Conservation (phyloP, 495 filamentous ascomycete genomes). For the Talaromyces liani region DNA sequence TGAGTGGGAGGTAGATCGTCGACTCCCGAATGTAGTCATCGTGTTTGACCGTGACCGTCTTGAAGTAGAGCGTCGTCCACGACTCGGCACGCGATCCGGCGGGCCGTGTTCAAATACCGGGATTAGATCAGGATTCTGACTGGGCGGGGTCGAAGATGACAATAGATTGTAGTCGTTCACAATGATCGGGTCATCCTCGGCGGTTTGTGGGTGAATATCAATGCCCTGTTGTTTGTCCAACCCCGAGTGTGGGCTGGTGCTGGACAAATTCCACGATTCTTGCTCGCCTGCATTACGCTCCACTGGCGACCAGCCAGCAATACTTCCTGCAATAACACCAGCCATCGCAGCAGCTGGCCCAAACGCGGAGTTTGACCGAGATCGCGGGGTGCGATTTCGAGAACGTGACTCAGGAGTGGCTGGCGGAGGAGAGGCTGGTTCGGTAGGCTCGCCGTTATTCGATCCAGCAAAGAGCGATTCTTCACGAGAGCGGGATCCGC, state of each 20-base stretch:
- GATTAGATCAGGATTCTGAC: slow-evolving; percentile 49
- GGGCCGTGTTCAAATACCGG: slow-evolving; percentile 44
- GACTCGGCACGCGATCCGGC: slow-evolving; percentile 27
- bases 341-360: slow-evolving; percentile 78
- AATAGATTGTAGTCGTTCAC: slow-evolving; percentile 29
- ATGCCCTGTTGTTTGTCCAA: slow-evolving; percentile 45
- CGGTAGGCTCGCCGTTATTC: slow-evolving; percentile 38
- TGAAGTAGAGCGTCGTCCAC: slow-evolving; percentile 31
- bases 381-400: slow-evolving; percentile 57
- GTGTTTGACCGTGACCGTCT: slow-evolving; percentile 30
- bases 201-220: slow-evolving; percentile 51
- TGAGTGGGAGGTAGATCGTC: slow-evolving; percentile 8
- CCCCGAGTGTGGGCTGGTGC: slow-evolving; percentile 32
- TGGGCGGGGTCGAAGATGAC: slow-evolving; percentile 44
- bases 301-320: slow-evolving; percentile 85
- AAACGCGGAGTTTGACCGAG: slow-evolving; percentile 79
- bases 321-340: slow-evolving; percentile 78
- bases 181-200: slow-evolving; percentile 46
- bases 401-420: slow-evolving; percentile 67
- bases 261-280: slow-evolving; percentile 45
- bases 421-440: slow-evolving; percentile 38
- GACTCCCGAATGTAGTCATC: slow-evolving; percentile 4
- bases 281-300: slow-evolving; percentile 47
- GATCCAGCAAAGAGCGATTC: slow-evolving; percentile 69
- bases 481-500: slow-evolving; percentile 65